Evolutionary conservation across 768 basidiomycete genomes (phyloP), one percentile per base, ranked within the genome.

Genomic region (Boletus subcaerulescens): DNA sequence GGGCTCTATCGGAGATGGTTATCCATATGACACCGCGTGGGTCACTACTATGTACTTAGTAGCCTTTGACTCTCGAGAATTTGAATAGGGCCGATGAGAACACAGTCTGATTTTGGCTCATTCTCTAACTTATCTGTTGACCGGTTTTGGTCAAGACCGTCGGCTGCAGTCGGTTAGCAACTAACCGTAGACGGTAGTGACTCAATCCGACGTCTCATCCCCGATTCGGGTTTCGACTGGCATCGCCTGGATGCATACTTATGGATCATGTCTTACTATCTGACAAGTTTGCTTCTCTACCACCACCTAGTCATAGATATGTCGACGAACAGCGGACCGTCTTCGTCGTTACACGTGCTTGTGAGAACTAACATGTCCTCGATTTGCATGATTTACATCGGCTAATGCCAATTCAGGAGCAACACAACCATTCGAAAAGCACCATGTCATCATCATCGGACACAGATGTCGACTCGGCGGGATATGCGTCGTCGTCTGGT

Each of bases 1-100:
- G 76, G 75, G 1, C 72, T 93, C 47, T 89, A 89, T 62, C 78
- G 83, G 39, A 81, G 81, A 32, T 96, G 93, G 93, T 73, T 96
- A n/a, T 89, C 89, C 2, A 70, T 94, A 38, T 90, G 67, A 77
- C 48, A 22, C 39, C 10, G 14, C 5, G n/a, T 11, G 22, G 24
- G 15, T 35, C 33, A 35, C 14, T 35, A 12, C 33, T 35, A 3
- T 14, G 33, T 29, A 36, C n/a, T n/a, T 5, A 20, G 22, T 51
- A 43, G 53, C 40, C 48, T 48, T 47, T 35, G 32, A 22, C 40
- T 17, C 31, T 14, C 7, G 8, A 5, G 45, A 24, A 17, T 46
- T 39, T n/a, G 4, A 22, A 46, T 24, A 29, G 26, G 44, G 36
- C 44, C 42, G 49, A 43, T 15, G 29, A 18, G 12, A 13, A 43